phyloP scores from a whole-genome alignment of 2,329 filamentous ascomycete species.

The Juglanconis sp. region DNA sequence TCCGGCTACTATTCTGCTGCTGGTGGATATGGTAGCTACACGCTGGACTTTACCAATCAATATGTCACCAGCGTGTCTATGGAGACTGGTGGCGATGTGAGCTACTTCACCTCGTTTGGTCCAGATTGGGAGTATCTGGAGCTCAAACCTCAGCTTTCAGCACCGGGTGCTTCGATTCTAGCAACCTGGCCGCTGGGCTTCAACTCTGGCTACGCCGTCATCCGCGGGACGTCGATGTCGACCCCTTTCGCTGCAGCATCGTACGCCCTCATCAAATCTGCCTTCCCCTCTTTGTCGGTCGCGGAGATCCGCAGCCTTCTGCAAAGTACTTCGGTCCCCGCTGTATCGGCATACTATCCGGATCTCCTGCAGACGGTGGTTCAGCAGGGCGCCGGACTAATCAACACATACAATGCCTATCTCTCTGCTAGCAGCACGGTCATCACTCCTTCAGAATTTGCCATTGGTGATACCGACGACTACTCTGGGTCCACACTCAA shows the following conservation, averaged over 20 bases:
- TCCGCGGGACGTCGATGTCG: conserved; percentile 36
- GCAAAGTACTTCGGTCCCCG: conserved; percentile 27
- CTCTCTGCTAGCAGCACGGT: neutral
- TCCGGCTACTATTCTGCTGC: conserved; percentile 13
- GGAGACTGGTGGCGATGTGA: conserved; percentile 19
- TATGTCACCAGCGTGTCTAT: conserved; percentile 19
- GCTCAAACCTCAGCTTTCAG: conserved; percentile 30
- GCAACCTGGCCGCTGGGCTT: conserved; percentile 31
- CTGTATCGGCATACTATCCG: conserved; percentile 26
- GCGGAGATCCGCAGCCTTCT: conserved; percentile 28
- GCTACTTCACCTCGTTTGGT: conserved; percentile 24
- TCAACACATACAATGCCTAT: conserved; percentile 30
- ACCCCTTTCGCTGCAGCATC: conserved; percentile 31
- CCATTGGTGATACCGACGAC: conserved; percentile 1
- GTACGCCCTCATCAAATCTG: conserved; percentile 33
- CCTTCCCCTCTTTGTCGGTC: conserved; percentile 25
- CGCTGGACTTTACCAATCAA: conserved; percentile 19
- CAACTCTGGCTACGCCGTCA: conserved; percentile 29
- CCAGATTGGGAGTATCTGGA: conserved; percentile 22
- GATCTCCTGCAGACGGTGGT: conserved; percentile 26
- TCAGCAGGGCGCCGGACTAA: conserved; percentile 33
- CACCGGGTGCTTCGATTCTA: conserved; percentile 33
- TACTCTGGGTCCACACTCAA: neutral
- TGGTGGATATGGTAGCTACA: conserved; percentile 15
- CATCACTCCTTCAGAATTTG: neutral